A percentile compares a stretch with the other conserved stretches of the same genome.
These are phyloP conservation scores for Aspergillus floridensis DNA, from an alignment of 2,329 filamentous ascomycete genomes.

Conservation along the genomic window DNA sequence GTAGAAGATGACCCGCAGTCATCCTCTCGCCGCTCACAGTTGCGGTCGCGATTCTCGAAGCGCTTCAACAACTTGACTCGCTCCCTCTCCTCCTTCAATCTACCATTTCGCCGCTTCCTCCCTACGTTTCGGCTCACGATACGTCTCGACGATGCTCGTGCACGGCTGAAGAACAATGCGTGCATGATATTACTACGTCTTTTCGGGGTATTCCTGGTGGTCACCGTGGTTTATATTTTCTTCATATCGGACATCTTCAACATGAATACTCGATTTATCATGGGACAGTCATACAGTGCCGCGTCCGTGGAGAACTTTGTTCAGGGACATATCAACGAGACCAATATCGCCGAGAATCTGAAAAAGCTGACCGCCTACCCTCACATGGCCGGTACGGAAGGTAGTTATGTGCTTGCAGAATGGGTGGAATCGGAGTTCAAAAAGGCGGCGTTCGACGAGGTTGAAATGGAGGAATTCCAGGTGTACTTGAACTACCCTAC, in stretches of 20 bases:
- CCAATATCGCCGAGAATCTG: constrained; percentile 68
- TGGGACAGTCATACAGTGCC: constrained; percentile 73
- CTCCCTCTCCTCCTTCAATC: constrained; percentile 56
- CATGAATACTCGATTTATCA: constrained; percentile 60
- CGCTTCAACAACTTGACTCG: constrained; percentile 55
- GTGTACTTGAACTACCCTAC: constrained; percentile 93
- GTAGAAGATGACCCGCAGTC: constrained; percentile 61
- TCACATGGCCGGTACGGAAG: constrained; percentile 91
- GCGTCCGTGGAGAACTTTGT: constrained; percentile 76
- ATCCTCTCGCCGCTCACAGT: constrained; percentile 34
- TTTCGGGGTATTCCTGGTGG: constrained; percentile 70
- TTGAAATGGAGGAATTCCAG: constrained; percentile 73
- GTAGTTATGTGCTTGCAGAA: constrained; percentile 80
- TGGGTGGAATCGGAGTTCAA: constrained; percentile 78
- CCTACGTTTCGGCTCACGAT: constrained; percentile 42
- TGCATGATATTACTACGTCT: constrained; percentile 70
- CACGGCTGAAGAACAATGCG: constrained; percentile 48
- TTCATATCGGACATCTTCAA: constrained; percentile 83
- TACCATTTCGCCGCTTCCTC: constrained; percentile 50
- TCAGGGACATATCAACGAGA: constrained; percentile 68
- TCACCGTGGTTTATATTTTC: constrained; percentile 76
- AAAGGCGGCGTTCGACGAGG: constrained; percentile 69
- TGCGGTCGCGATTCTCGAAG: constrained; percentile 55
- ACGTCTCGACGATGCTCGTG: constrained; percentile 34
- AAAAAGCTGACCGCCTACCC: constrained; percentile 78